These are phyloP conservation scores for Diversispora epigaea DNA, from an alignment of 192 early-diverging fungal genomes.

Conservation along the genomic window DNA sequence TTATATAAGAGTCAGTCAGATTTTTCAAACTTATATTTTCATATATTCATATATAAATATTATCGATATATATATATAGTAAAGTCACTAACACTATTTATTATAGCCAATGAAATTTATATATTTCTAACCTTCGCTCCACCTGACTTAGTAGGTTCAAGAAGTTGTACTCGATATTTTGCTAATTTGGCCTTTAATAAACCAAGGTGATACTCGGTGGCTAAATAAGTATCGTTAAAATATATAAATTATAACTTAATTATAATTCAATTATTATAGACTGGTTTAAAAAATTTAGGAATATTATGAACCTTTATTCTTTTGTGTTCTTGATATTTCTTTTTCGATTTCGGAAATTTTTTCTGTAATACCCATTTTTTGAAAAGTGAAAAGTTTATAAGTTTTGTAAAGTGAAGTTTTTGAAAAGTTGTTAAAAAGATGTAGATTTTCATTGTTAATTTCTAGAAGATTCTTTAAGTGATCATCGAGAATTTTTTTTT, in stretches of 20 bases:
- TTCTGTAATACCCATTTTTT: constrained; percentile 80
- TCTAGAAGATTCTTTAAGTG: no score
- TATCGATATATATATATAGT: no score
- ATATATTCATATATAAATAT: no score
- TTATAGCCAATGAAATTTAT: constrained; percentile 38
- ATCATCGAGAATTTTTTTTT: no score
- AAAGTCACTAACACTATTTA: no score
- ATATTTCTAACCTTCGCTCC: constrained; percentile 11
- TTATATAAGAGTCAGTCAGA: no score
- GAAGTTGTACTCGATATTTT: constrained; percentile 71
- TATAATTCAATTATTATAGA: background rate
- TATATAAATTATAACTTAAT: background rate
- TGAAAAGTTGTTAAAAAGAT: no score
- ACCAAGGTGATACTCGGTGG: constrained; percentile 97
- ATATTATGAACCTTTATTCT: constrained; percentile 85
- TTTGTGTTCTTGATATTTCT: constrained; percentile 93
- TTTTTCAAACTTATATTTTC: no score
- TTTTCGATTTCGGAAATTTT: constrained; percentile 88
- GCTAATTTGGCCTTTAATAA: constrained; percentile 97
- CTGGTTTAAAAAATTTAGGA: background rate
- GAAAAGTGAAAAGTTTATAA: background rate
- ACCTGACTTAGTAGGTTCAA: constrained; percentile 68
- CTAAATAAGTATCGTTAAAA: constrained; percentile 37
- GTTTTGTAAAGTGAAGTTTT: background rate
- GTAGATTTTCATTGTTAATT: no score